Conservation (phyloP, 2,329 filamentous ascomycete genomes). For the Diaporthe capsici region DNA sequence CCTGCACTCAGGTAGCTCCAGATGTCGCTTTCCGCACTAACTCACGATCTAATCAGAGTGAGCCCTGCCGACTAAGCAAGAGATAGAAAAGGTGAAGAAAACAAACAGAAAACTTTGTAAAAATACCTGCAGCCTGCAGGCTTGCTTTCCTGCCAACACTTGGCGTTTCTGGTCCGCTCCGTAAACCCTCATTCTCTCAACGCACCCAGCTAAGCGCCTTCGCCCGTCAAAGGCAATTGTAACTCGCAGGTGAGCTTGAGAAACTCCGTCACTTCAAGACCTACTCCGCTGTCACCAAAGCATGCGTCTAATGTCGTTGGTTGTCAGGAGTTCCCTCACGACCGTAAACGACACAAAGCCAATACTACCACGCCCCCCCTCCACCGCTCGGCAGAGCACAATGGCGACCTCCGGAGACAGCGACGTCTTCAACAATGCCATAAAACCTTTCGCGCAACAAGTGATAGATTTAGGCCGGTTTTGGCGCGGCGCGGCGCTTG, state of each 20-base stretch:
- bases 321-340: neutral
- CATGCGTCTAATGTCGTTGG: neutral
- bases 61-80: neutral
- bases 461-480: too few relatives aligned
- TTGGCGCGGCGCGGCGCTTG: too few relatives aligned
- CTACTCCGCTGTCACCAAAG: too few relatives aligned
- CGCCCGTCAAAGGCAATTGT: neutral
- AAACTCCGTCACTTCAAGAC: neutral
- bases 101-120: neutral
- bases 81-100: too few relatives aligned
- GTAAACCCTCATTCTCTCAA: neutral
- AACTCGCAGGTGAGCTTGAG: neutral
- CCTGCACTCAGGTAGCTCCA: too few relatives aligned
- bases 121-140: neutral
- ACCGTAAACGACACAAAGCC: too few relatives aligned
- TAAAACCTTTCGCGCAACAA: too few relatives aligned
- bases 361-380: too few relatives aligned
- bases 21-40: neutral
- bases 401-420: too few relatives aligned
- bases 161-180: neutral
- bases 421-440: too few relatives aligned
- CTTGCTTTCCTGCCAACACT: too few relatives aligned
- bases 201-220: rapidly evolving
- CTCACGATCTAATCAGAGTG: neutral
- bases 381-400: too few relatives aligned